Conservation (phyloP, 2,329 filamentous ascomycete species). For the Alternaria rosae region DNA sequence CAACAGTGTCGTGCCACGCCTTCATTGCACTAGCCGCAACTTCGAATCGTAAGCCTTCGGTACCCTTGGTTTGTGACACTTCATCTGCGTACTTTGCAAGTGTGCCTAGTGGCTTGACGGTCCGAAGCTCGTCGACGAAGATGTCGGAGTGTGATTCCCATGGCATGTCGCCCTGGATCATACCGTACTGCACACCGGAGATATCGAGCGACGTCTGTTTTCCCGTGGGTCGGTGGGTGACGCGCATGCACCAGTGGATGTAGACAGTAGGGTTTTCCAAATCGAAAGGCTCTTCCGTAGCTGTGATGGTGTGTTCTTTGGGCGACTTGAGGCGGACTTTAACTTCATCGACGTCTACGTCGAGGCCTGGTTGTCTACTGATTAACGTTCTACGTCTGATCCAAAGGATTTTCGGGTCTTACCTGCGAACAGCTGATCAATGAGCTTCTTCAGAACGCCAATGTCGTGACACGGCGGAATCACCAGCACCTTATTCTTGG, state of each 20-base stretch:
- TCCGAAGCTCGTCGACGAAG: neutral
- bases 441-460: slow-evolving; percentile 2
- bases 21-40: neutral
- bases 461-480: slow-evolving; percentile 6
- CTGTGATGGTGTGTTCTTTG: neutral
- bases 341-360: slow-evolving; percentile 11
- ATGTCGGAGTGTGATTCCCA: neutral
- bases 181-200: slow-evolving; percentile 5
- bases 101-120: neutral
- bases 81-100: neutral
- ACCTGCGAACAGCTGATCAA: slow-evolving; percentile 10
- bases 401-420: neutral
- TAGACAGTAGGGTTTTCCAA: neutral
- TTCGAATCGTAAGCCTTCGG: neutral
- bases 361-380: neutral
- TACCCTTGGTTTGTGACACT: slow-evolving; percentile 1
- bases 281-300: neutral
- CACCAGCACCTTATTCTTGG: neutral
- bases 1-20: slow-evolving; percentile 6
- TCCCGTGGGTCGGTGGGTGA: slow-evolving; percentile 3
- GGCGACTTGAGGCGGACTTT: neutral
- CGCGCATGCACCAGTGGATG: slow-evolving; percentile 8
- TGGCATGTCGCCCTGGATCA: neutral
- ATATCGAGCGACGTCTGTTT: slow-evolving; percentile 10
- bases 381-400: neutral